Base-by-base conservation (phyloP, 1,139 yeast genomes). In the Yamadazyma epiphylla region DNA sequence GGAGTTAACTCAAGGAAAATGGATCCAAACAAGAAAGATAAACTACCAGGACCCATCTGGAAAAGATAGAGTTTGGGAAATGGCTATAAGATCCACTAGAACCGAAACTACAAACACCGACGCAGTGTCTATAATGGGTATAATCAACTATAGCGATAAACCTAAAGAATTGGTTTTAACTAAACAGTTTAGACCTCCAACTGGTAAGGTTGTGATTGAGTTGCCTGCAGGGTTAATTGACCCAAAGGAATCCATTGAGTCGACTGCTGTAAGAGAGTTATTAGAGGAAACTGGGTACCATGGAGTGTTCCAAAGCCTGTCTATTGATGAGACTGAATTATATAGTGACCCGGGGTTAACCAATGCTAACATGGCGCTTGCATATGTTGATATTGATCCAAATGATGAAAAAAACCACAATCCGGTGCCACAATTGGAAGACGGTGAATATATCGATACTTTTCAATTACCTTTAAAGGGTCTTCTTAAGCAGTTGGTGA, bases 201-300 rank as follows among this genome's bases (percentile, higher is more conserved):
- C 84, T 7, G 80, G 74, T 33, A 88, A 87, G 15, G 87, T 89
- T 2, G 83, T 91, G 49, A 78, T 91, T 41, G 98, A 91, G 55
- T 71, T 89, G 47, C 98, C 98, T 0, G 98, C 98, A 0, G 98
- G 98, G 0, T 64, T 91, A 37, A 73, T 91, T 26, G 98, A 91
- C 53, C 87, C 94, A 2, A 71, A 76, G 30, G 98, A 91, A 51
- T 55, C 81, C 2, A 60, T 87, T 23, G 88, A 80, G 42, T 57
- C 74, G 3, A 87, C 96, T 21, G 97, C 97, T 0, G 69, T 80
- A 32, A 71, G 98, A 38, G 98, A 91, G 55, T 62, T 91, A 39
- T 68, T 71, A 31, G 98, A 91, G 55, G 98, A 91, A 52, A 89
- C 97, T 0, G 98, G 98, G 0, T 89, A 84, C 50, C 63, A 79